Evolutionary conservation across 176 grass and related monocot genomes (phyloP), one percentile per base, ranked within the genome.

Genomic region (Coix lacrymajobi): DNA sequence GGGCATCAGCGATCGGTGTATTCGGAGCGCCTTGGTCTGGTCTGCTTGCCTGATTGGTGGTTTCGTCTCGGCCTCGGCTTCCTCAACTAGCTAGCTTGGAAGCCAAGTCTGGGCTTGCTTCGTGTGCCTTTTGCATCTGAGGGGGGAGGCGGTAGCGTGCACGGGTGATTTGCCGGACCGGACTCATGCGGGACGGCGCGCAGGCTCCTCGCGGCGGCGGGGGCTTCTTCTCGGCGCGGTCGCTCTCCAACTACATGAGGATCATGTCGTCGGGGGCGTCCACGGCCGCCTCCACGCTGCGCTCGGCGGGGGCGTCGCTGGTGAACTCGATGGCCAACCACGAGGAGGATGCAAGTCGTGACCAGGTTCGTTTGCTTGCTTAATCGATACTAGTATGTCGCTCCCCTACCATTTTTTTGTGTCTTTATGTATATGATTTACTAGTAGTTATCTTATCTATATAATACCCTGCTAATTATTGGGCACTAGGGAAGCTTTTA

Each of bases 191-290:
- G 91, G 94, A 90, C 83, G 90, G 69, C 83, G 90, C 85, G 85
- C 87, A 88, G 77, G 84, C 80, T 38, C 76, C 79, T 83, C 88
- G 73, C 36, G 87, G 58, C 65, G 83, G 83, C 64, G 64, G 80
- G 11, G 92, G 92, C 19, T 67, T 92, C 76, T 91, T 97, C 86
- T 94, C 94, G 3, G 79, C 90, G 61, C 75, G 84, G 0, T 94
- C 92, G 28, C 56, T 98, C 68, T 91, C 96, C 39, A 95, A 36
- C 83, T 98, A 88, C 81, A 92, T 93, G 91, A 86, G 91, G 74
- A 93, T 98, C 79, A 25, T 98, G n/a, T 98, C 93, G 6, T 98
- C 96, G 19, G 92, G 92, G 33, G 93, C 96, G 17, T 98, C 96
- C 43, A 93, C 93, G 68, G 92, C 91, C 24, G 91, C 96, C 17